These are phyloP conservation scores for Starmerella scarabaei DNA, from an alignment of 805 yeast genomes.

Conservation along the genomic window DNA sequence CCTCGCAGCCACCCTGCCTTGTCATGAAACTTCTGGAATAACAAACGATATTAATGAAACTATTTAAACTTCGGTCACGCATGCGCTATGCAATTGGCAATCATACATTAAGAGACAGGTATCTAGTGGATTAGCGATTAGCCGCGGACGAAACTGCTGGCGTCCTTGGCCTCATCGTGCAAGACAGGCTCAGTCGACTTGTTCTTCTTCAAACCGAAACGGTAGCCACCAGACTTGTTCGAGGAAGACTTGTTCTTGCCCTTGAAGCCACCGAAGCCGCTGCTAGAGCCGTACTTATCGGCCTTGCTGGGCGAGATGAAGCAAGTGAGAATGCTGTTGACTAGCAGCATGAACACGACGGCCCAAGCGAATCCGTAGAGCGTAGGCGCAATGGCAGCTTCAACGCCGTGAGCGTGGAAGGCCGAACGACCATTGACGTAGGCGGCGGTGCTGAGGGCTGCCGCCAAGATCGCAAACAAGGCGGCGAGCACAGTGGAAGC, in stretches of 20 bases:
- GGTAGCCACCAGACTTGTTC: conserved; percentile 19
- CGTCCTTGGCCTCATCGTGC: conserved; percentile 17
- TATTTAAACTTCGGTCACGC: too few relatives aligned
- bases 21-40: too few relatives aligned
- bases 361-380: conserved; percentile 55
- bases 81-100: too few relatives aligned
- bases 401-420: conserved; percentile 37
- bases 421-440: conserved; percentile 61
- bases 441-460: conserved; percentile 62
- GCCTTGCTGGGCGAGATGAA: conserved; percentile 74
- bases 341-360: conserved; percentile 28
- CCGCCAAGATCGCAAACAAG: conserved; percentile 37
- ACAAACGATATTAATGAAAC: too few relatives aligned
- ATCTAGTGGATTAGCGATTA: too few relatives aligned
- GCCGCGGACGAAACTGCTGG: conserved; percentile 23
- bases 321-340: conserved; percentile 25
- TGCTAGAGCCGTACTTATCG: conserved; percentile 83
- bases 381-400: conserved; percentile 26
- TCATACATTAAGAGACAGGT: too few relatives aligned
- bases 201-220: conserved; percentile 21
- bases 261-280: conserved; percentile 76
- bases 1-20: too few relatives aligned
- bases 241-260: conserved; percentile 70
- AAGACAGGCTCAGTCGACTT: conserved; percentile 11
- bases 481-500: conserved; percentile 21